phyloP scores from a whole-genome alignment of 2,329 filamentous ascomycete species.

The Dactylella cylindrospora region DNA sequence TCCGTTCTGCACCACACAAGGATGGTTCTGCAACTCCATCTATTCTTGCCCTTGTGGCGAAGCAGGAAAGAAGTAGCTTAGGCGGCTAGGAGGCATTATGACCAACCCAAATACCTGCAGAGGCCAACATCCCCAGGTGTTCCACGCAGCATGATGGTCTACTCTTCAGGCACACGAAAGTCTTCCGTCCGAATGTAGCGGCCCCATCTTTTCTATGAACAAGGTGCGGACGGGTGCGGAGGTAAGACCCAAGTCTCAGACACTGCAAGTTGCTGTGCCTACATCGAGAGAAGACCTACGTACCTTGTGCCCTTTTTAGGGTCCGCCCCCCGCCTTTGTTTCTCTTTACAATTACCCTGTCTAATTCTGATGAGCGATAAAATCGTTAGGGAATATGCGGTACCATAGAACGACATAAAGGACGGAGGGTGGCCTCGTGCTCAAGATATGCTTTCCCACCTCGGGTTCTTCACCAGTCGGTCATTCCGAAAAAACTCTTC shows the following conservation, averaged over 20 bases:
- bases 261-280: conserved; percentile 16
- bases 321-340: conserved; percentile 37
- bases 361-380: conserved; percentile 41
- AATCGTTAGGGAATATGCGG: conserved; percentile 42
- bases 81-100: too few species aligned
- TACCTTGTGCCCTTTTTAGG: conserved; percentile 39
- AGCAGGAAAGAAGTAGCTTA: conserved; percentile 44
- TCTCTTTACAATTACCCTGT: conserved; percentile 37
- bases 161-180: conserved; percentile 24
- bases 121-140: conserved; percentile 34
- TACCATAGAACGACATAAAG: conserved; percentile 40
- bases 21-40: conserved; percentile 28
- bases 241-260: conserved; percentile 28
- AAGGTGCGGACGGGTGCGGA: conserved; percentile 30
- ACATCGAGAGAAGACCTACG: conserved; percentile 42
- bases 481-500: conserved; percentile 41
- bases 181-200: conserved; percentile 41
- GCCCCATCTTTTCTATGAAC: conserved; percentile 5
- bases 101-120: conserved; percentile 34
- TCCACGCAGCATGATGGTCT: conserved; percentile 42
- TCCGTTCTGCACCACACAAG: conserved; percentile 38
- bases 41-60: conserved; percentile 43
- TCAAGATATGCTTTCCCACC: conserved; percentile 34
- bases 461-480: conserved; percentile 41
- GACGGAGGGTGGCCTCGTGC: conserved; percentile 42